Evolutionary conservation across 164 flowering plant genomes (phyloP), one percentile per base, ranked within the genome.

Genomic region (Paratinospora sagittata): DNA sequence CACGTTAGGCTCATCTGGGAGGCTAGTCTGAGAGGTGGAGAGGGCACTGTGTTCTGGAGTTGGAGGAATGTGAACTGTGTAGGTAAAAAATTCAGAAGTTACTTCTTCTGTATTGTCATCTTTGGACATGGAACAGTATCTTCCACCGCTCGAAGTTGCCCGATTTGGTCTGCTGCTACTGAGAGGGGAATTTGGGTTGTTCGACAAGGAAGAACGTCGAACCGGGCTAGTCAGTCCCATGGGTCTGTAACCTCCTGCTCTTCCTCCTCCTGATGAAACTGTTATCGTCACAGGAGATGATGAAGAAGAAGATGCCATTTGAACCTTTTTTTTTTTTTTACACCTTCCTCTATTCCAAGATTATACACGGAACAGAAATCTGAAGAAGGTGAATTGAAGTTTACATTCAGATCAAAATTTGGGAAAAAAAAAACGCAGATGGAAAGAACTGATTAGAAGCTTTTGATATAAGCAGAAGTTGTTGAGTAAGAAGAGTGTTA

Each of bases 41-140:
- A 87, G 13, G 13, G 82, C 69, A 14, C 84, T 85, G 69, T 84
- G 84, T 62, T 91, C 98, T 0, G 98, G 97, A 0, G 97, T 93
- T 6, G 90, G 87, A 0, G 97, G 98, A 16, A 93, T 89, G 58
- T 91, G 93, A 60, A 93, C 97, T 0, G 97, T 90, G 78, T 93
- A 93, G 3, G 76, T 68, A 5, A 89, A 90, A 27, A 74, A 86
- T 30, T 90, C 92, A 0, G 89, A 66, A 49, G 45, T 81, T 21
- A 75, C 43, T 27, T 76, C 84, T 61, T 83, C 90, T 19, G 68
- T 63, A 10, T 69, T 58, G 10, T 78, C 74, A 30, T 79, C 84
- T 73, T 78, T 80, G 0, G 85, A 73, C 76, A 76, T 76, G 0
- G 90, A 80, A 52, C 79, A 73, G 58, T 82, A 82, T 69, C 87